Evolutionary conservation across 768 basidiomycete species (phyloP).

Genomic region (Mycena amicta): DNA sequence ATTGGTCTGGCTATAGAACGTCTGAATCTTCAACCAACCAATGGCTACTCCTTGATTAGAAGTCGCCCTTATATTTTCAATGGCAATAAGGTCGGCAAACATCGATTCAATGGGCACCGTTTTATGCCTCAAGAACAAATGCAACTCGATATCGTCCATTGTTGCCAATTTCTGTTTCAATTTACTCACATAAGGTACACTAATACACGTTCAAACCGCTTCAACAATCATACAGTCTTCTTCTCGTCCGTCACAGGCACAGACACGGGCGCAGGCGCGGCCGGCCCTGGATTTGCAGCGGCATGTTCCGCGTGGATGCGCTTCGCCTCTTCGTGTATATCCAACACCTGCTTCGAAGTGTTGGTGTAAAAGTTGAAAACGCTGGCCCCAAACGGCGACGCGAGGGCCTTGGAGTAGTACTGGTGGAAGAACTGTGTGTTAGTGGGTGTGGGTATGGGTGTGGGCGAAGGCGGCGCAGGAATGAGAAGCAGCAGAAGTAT

Average conservation of each 20-base stretch:
- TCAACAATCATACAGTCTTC: neutral
- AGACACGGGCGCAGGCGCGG: constrained; percentile 15
- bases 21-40: too few relatives aligned
- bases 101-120: too few relatives aligned
- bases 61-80: too few relatives aligned
- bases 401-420: constrained; percentile 79
- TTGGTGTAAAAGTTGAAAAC: constrained; percentile 83
- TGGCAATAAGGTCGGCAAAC: too few relatives aligned
- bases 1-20: too few relatives aligned
- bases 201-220: too few relatives aligned
- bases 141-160: too few relatives aligned
- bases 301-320: constrained; percentile 75
- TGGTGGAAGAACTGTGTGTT: constrained; percentile 29
- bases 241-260: neutral
- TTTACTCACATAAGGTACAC: too few relatives aligned
- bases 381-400: constrained; percentile 76
- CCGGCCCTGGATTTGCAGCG: constrained; percentile 21
- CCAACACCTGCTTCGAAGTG: constrained; percentile 84
- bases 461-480: neutral
- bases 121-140: too few relatives aligned
- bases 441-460: neutral
- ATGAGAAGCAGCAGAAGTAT: neutral
- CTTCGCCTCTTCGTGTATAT: constrained; percentile 92
- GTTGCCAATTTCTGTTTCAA: too few relatives aligned
- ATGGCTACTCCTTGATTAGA: too few relatives aligned